phyloP scores from a whole-genome alignment of 139 green algal genomes.

The Micractinium sp. region DNA sequence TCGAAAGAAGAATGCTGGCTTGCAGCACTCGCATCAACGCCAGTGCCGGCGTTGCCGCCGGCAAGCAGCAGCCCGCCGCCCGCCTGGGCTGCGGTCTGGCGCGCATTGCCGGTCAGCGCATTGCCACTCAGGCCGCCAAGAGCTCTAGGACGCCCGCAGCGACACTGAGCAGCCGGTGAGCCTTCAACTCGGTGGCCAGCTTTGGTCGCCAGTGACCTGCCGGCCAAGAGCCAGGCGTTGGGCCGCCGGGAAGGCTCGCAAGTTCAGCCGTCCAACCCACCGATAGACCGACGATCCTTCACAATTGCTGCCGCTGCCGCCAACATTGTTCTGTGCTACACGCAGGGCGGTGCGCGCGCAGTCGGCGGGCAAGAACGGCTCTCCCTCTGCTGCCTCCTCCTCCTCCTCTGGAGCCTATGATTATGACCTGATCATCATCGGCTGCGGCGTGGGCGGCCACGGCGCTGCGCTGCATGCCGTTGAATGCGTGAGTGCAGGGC shows the following conservation, averaged over 20 bases:
- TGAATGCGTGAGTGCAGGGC: slow-evolving; percentile 73
- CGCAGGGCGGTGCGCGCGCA: neutral
- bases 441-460: slow-evolving; percentile 96
- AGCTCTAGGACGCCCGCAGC: neutral
- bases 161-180: neutral
- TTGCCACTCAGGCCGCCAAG: neutral
- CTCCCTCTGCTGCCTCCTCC: neutral
- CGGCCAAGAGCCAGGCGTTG: too few relatives aligned
- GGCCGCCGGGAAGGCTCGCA: too few relatives aligned
- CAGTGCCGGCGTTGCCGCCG: neutral
- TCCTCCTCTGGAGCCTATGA: slow-evolving; percentile 75
- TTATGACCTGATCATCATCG: slow-evolving; percentile 99
- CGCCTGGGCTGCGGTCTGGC: slow-evolving; percentile 11
- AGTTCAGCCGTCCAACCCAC: too few relatives aligned
- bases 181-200: neutral
- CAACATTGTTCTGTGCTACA: neutral
- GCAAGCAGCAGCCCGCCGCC: neutral
- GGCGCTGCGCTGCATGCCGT: slow-evolving; percentile 97
- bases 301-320: slow-evolving; percentile 2
- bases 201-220: too few relatives aligned
- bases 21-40: too few relatives aligned
- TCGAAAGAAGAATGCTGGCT: too few relatives aligned
- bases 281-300: neutral
- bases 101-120: slow-evolving; percentile 23
- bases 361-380: slow-evolving; percentile 38